Percentiles rank a stretch among this genome's conserved stretches.
Evolutionary conservation across 306 rosid genomes (phyloP).

Genomic region (peach (Prunus persica)): Prunus_persica_NCBIv2 NC_034011.1:4995501-4996000

Average conservation of each 20-base stretch:
- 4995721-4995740: constrained; percentile 16
- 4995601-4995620: background rate
- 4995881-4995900: constrained; percentile 36
- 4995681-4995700: constrained; percentile 6
- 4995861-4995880: constrained; percentile 52
- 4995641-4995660: constrained; percentile 13
- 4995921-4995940: constrained; percentile 43
- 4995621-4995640: constrained; percentile 9
- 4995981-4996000: constrained; percentile 79
- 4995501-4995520: constrained; percentile 12
- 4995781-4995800: constrained; percentile 72
- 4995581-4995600: constrained; percentile 8
- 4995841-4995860: constrained; percentile 66
- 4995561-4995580: background rate
- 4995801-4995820: constrained; percentile 84
- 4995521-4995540: constrained; percentile 11
- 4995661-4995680: background rate
- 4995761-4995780: constrained; percentile 63
- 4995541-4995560: background rate
- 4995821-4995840: constrained; percentile 89
- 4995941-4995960: constrained; percentile 51
- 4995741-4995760: constrained; percentile 65
- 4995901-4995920: constrained; percentile 33
- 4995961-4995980: constrained; percentile 84
- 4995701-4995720: constrained; percentile 9